Base-by-base conservation (phyloP, 768 basidiomycete species). In the Aureoboletus auriporus region DNA sequence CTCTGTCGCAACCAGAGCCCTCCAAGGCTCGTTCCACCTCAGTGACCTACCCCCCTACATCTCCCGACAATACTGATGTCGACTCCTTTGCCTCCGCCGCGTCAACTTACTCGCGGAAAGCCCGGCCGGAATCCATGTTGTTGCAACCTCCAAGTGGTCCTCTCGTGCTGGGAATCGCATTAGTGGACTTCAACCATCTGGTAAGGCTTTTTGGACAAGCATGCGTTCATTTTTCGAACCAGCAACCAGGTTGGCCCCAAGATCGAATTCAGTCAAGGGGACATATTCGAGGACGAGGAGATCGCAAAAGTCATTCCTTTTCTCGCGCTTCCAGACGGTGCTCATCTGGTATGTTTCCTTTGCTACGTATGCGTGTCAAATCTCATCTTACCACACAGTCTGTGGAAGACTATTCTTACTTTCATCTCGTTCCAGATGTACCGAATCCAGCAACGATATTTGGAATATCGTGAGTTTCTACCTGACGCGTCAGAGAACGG, bases 111-210 rank as follows among this genome's bases (percentile, higher is more conserved):
- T 74, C 73, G 30, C 75, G 67, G 50, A 93, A 92, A 65, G 77
- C 83, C 29, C 79, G 89, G 14, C 90, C 89, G 8, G 89, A 93
- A 60, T 89, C 86, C 5, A 69, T 89, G 63, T 60, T 93, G 8
- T 66, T 89, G n/a, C 75, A 78, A 28, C 74, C 83, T 13, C 74
- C 77, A 0, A 45, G 46, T 11, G 74, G 72, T 8, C 82, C 82
- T 7, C 70, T 93, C 17, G 75, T 95, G 13, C 73, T 94, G 5
- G 93, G 93, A 5, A 84, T 95, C 45, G 92, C 90, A 3, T 71
- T 96, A n/a, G 84, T 96, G 30, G 93, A 96, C 63, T 96, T 96
- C 64, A 93, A 96, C 65, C 93, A 96, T 69, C 69, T 93, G 62
- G 93, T 93, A 63, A 60, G 78, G 23, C 17, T 39, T 29, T n/a